Base-by-base conservation (phyloP, 768 basidiomycete species). In the Termitomyces sp. region DNA sequence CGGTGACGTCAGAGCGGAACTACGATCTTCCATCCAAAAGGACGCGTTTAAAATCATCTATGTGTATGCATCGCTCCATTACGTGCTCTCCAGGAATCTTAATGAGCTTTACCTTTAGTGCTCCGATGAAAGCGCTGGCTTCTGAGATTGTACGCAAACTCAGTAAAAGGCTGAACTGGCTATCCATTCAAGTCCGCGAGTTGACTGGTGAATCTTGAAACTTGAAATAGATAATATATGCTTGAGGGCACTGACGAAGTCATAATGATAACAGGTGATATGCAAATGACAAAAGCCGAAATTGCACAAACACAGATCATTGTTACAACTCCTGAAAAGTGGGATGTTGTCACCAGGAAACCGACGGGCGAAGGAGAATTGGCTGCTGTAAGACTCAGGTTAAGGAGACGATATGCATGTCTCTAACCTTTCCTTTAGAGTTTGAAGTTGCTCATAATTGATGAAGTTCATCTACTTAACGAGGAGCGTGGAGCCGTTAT, bases 401-500 rank as follows among this genome's bases (percentile, higher is more conserved):
- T 36, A 16, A 44, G 56, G 36, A 13, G 14, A 30, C 16, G 22
- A 16, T 57, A 14, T 26, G 30, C 22, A 34, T 20, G 22, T 30
- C 37, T 27, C 27, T 53, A 51, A 27, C 51, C 32, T 13, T 36
- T 33, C n/a, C 53, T 34, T 18, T 53, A 98, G 96, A 89, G 84
- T 74, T 78, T 98, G 64, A 95, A 95, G 67, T 79, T 99, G 27
- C 81, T 99, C 39, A 97, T 99, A 67, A 96, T 98, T 58, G 97
- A 98, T 64, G 97, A 99, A 72, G 92, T 98, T 0, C 97, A 98
- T 73, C 77, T 99, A 20, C 81, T 98, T 47, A 98, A 98, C 67
- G 97, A 98, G 75, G 95, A 97, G 58, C 91, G 97, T 66, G 97
- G 97, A 24, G 95, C 97, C 14, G 96, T 98, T 34, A 95, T 99